phyloP scores from a whole-genome alignment of 495 filamentous ascomycete species.

The Penicillium salamii region DNA sequence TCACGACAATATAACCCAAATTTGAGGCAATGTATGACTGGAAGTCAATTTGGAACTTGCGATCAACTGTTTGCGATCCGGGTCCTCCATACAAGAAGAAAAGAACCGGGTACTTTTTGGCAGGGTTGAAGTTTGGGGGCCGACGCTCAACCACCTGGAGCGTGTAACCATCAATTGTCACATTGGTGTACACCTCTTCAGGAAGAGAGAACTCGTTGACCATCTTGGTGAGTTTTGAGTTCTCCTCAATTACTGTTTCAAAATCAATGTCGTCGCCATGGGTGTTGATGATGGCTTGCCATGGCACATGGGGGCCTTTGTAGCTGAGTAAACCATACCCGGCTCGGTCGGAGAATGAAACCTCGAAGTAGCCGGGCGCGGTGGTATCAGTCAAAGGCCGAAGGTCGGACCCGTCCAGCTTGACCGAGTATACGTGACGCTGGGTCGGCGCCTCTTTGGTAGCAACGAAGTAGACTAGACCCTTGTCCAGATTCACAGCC shows the following conservation, averaged over 20 bases:
- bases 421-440: constrained; percentile 86
- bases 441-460: constrained; percentile 86
- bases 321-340: constrained; percentile 83
- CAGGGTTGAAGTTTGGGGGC: constrained; percentile 83
- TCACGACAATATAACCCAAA: constrained; percentile 93
- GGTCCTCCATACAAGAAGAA: constrained; percentile 93
- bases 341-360: constrained; percentile 79
- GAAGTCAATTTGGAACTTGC: constrained; percentile 81
- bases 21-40: constrained; percentile 83
- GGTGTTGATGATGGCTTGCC: constrained; percentile 87
- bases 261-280: constrained; percentile 61
- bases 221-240: constrained; percentile 61
- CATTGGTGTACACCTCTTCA: constrained; percentile 77
- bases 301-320: constrained; percentile 80
- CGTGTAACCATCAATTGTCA: constrained; percentile 73
- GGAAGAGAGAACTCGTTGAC: constrained; percentile 79
- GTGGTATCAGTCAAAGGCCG: constrained; percentile 69
- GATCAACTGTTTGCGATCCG: constrained; percentile 80
- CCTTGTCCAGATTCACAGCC: constrained; percentile 78
- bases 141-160: constrained; percentile 88
- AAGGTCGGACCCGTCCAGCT: constrained; percentile 71
- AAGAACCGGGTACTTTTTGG: constrained; percentile 86
- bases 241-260: constrained; percentile 73
- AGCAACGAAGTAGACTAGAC: constrained; percentile 84
- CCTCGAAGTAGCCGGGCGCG: constrained; percentile 77